Base-by-base conservation (phyloP, 352 stramenopile genomes). In the Phytophthora megakarya region DNA sequence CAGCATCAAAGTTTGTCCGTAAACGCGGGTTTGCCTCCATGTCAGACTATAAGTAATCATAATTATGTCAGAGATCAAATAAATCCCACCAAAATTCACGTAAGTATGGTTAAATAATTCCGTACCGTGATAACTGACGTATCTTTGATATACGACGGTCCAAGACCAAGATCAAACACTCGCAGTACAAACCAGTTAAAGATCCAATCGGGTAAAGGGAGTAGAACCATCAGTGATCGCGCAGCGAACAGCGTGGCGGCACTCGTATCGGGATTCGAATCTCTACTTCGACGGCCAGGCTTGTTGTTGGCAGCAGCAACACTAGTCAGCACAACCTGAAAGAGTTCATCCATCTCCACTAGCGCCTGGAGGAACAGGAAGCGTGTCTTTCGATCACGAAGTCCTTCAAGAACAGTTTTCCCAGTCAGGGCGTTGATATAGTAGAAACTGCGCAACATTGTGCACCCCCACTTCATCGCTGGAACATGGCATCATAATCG, bases 391-490 rank as follows among this genome's bases (percentile, higher is more conserved):
- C 84, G 78, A 55, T 95, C 86, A 5, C 80, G 73, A 13, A 95
- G 71, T 49, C 80, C 78, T 0, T 80, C 65, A 6, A 73, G 39
- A 22, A 91, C 75, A 38, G 60, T 84, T 19, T 72, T 58, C 18
- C 73, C 80, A 2, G 83, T 89, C 39, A 93, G 61, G 1, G 84
- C 85, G 32, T 90, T 90, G 42, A 93, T 69, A 46, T 89, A 90
- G 60, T 95, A 93, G 43, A 95, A 92, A 39, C 75, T 78, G 4
- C 80, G 86, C 32, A 93, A 33, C 80, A 93, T 90, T 21, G 82
- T 80, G 56, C 77, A 84, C 21, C 84, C 86, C 86, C 86, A 95
- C 55, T 93, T 92, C 18, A 93, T 72, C 22, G 83, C 86, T 89
- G 47, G 5, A 25, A 57, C 12, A n/a, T n/a, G n/a, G n/a, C n/a